A percentile compares a stretch with the other conserved stretches of the same genome.
Conservation (phyloP, 2,329 filamentous ascomycete species). For the Lachnellula hyalina region DNA sequence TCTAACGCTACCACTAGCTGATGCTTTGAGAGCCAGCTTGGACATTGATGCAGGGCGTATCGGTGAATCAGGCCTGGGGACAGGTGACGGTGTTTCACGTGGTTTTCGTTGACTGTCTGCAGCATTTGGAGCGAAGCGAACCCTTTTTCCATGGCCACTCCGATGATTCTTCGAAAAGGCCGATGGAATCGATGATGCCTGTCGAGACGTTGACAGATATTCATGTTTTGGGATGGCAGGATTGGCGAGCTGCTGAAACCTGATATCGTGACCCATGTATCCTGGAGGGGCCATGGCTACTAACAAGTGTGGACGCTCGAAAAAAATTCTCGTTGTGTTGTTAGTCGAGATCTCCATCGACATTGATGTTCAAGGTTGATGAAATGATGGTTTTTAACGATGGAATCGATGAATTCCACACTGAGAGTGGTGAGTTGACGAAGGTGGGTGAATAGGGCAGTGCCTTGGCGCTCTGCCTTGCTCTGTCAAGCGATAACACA, state of each 20-base stretch:
- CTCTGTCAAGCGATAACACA: conserved; percentile 22
- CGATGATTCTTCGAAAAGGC: neutral
- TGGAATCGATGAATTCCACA: conserved; percentile 18
- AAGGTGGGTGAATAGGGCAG: conserved; percentile 14
- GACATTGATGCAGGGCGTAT: neutral
- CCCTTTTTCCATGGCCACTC: conserved; percentile 9
- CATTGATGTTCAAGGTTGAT: conserved; percentile 10
- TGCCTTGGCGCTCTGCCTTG: conserved; percentile 20
- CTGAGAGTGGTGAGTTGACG: conserved; percentile 18
- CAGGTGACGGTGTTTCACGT: neutral
- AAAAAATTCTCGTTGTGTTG: neutral
- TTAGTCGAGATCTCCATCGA: neutral
- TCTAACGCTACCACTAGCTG: neutral
- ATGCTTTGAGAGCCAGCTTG: neutral
- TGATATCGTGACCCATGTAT: neutral
- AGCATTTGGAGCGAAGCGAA: conserved; percentile 17
- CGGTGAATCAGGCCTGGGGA: neutral
- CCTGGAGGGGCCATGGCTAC: neutral
- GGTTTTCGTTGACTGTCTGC: conserved; percentile 12
- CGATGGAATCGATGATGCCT: neutral
- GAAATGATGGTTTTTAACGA: conserved; percentile 10
- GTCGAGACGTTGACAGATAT: neutral
- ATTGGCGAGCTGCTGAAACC: neutral
- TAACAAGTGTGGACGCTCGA: neutral
- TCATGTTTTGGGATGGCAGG: neutral